Base-by-base conservation (phyloP, 108 stramenopile species). In the Cyclotella baltica region DNA sequence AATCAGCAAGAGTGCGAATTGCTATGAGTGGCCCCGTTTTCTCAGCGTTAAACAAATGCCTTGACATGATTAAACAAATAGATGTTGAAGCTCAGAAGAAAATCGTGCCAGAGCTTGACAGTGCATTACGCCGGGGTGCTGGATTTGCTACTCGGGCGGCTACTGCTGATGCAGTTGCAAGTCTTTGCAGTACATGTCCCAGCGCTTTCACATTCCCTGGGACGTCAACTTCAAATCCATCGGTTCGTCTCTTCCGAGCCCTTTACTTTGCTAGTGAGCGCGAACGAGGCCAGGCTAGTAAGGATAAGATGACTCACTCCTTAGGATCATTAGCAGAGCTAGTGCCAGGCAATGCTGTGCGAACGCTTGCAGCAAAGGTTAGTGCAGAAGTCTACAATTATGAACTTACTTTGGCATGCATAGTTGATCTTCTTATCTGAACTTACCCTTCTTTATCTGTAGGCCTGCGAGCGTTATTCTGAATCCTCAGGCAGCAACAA, bases 91-190 rank as follows among this genome's bases (percentile, higher is more conserved):
- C 62, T 23, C 94, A 93, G 72, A 81, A 89, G 77, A 80, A 86
- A 22, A 72, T 93, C 10, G 79, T 92, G 20, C 83, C 89, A 23
- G 77, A 88, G 38, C 75, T 83, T 34, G 83, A 83, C 53, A 61
- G 78, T 22, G 56, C 78, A 6, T 62, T 83, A 11, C 40, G 83
- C 19, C 38, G 56, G 30, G 90, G 88, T 23, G 84, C 85, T 3
- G 93, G 93, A 11, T 90, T 95, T 50, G 87, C 92, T 15, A 93
- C 92, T n/a, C 78, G 94, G 37, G 88, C 92, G n/a, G 89, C 94
- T 29, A 76, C 81, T 40, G 94, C 94, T 25, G 94, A 93, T 73
- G 85, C 87, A 47, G 90, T 90, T 10, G 67, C 86, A 56, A 86
- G 75, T n/a, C 55, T 95, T 22, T 92, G 88, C 65, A 65, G 55